Conservation (phyloP, 2,329 filamentous ascomycete species). For the Myrmaecium sp. region DNA sequence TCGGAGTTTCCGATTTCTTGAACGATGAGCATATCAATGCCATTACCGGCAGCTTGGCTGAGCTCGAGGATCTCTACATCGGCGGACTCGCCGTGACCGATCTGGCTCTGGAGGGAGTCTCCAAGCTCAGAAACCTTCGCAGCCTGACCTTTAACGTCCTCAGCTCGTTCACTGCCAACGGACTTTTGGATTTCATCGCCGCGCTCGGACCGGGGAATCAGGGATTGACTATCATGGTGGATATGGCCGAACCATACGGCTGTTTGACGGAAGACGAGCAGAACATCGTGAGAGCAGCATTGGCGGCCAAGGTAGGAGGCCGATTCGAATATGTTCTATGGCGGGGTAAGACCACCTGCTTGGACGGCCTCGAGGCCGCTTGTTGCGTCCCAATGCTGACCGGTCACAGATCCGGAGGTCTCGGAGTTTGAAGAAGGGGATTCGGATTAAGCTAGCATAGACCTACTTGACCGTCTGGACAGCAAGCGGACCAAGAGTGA, state of each 20-base stretch:
- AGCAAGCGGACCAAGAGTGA: too few relatives aligned
- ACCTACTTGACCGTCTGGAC: too few relatives aligned
- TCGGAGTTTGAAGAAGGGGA: conserved; percentile 28
- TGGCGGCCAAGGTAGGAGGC: conserved; percentile 24
- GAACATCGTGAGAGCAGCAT: conserved; percentile 18
- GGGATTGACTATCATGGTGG: conserved; percentile 25
- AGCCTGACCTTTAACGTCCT: conserved; percentile 36
- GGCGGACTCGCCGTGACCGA: conserved; percentile 38
- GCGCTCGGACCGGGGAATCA: conserved; percentile 23
- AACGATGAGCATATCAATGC: conserved; percentile 30
- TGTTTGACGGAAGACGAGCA: conserved; percentile 23
- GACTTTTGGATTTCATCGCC: conserved; percentile 30
- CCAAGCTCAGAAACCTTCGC: conserved; percentile 31
- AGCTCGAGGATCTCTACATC: conserved; percentile 40
- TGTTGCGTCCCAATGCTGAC: conserved; percentile 1
- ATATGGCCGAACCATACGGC: conserved; percentile 27
- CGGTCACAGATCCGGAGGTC: conserved; percentile 24
- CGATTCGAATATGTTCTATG: conserved; percentile 26
- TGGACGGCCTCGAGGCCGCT: neutral
- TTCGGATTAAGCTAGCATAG: too few relatives aligned
- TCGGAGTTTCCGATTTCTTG: conserved; percentile 35
- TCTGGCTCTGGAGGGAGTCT: conserved; percentile 27
- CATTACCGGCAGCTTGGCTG: conserved; percentile 28
- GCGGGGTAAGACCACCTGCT: conserved; percentile 20
- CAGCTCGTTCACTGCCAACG: conserved; percentile 36